These are phyloP conservation scores for Rosa persica DNA, from an alignment of 306 rosid genomes.

Conservation along the genomic window DNA sequence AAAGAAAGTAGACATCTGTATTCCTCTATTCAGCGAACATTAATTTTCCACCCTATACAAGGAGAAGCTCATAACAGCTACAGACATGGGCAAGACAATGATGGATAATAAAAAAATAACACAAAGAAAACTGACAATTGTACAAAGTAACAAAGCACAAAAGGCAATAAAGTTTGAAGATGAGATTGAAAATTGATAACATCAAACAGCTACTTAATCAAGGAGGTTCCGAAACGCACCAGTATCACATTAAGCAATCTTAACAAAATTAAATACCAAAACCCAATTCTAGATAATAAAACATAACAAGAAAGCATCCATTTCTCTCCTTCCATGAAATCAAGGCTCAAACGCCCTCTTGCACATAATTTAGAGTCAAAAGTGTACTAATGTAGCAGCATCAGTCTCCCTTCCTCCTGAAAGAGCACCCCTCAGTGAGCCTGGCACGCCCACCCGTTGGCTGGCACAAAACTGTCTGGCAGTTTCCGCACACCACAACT, in stretches of 20 bases:
- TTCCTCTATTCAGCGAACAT: not conserved
- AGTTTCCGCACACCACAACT: conserved; percentile 53
- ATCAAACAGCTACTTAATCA: conserved; percentile 9
- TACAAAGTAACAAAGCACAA: not conserved
- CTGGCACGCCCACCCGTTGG: conserved; percentile 55
- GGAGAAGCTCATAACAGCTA: not conserved
- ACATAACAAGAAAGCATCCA: conserved; percentile 6
- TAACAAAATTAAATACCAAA: conserved; percentile 11
- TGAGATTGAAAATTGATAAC: not conserved
- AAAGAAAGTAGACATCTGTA: not conserved
- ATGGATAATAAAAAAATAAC: not conserved
- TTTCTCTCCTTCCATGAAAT: conserved; percentile 8
- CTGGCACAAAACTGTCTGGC: conserved; percentile 53
- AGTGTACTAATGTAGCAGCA: conserved; percentile 5
- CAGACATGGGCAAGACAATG: not conserved
- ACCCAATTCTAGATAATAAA: conserved; percentile 6
- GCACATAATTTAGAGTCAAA: conserved; percentile 14
- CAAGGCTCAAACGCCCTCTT: not conserved
- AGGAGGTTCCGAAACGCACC: not conserved
- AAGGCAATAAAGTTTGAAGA: not conserved
- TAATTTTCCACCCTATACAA: not conserved
- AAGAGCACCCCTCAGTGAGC: conserved; percentile 51
- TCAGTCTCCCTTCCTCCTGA: conserved; percentile 48
- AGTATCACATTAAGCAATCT: conserved; percentile 1
- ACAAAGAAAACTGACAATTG: not conserved